Evolutionary conservation across 2,329 filamentous ascomycete genomes (phyloP).

Genomic region (Cladobotryum mycophilum): DNA sequence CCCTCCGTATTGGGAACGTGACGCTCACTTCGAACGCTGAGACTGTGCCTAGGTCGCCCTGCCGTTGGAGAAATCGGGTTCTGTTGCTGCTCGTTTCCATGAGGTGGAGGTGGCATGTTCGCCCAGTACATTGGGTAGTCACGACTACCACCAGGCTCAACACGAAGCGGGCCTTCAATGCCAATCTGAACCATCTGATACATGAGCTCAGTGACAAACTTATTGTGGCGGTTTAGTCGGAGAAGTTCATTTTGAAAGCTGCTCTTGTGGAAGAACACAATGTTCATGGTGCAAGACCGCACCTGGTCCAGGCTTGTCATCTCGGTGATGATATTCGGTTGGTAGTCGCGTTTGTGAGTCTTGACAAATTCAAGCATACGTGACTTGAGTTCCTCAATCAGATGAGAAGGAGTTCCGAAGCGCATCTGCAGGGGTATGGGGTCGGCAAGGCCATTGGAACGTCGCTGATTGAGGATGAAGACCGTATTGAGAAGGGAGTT

Average conservation of each 20-base stretch:
- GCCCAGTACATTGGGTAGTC: conserved; percentile 59
- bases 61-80: conserved; percentile 12
- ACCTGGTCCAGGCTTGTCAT: conserved; percentile 73
- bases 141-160: conserved; percentile 60
- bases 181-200: conserved; percentile 74
- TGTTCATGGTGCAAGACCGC: conserved; percentile 79
- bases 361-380: conserved; percentile 78
- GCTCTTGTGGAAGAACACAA: conserved; percentile 96
- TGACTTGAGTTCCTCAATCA: conserved; percentile 76
- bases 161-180: conserved; percentile 66
- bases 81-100: conserved; percentile 23
- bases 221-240: conserved; percentile 84
- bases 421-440: conserved; percentile 78
- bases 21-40: conserved; percentile 12
- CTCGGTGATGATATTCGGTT: conserved; percentile 79
- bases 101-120: conserved; percentile 28
- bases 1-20: conserved; percentile 24
- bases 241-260: conserved; percentile 95
- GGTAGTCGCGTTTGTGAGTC: conserved; percentile 83
- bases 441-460: conserved; percentile 82
- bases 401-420: conserved; percentile 76
- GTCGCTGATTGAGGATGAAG: conserved; percentile 91
- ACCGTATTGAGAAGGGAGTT: conserved; percentile 90
- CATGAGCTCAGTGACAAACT: conserved; percentile 90
- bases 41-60: conserved; percentile 10